Conservation (phyloP, 1,284 basidiomycete genomes). For the Austroboletus novae-zelandiae region DNA sequence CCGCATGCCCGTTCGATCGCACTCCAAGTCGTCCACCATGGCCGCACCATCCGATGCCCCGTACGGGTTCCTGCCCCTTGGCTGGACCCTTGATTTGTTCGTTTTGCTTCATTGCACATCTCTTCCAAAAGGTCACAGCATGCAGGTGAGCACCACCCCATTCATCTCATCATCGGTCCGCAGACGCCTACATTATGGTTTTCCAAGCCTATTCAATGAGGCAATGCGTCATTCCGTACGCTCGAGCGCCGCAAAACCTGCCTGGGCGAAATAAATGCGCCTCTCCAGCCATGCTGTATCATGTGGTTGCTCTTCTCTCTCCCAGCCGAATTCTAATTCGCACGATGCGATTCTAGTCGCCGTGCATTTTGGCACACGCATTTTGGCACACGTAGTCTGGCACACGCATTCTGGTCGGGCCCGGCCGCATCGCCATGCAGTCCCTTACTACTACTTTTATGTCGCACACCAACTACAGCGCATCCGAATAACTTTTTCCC, state of each 20-base stretch:
- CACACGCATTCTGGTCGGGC: slow-evolving; percentile 5
- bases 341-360: not conserved
- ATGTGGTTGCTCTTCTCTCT: not conserved
- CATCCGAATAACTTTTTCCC: slow-evolving; percentile 5
- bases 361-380: slow-evolving; percentile 3
- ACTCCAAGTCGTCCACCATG: not conserved
- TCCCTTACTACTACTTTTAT: slow-evolving; percentile 7
- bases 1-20: not conserved
- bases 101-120: not conserved
- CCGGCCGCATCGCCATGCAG: slow-evolving; percentile 7
- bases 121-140: not conserved
- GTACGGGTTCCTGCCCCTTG: not conserved
- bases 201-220: not conserved
- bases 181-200: not conserved
- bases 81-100: not conserved
- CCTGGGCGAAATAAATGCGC: not conserved
- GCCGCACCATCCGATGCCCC: not conserved
- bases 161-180: slow-evolving; percentile 1
- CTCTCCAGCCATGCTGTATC: slow-evolving; percentile 4
- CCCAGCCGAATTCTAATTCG: slow-evolving; percentile 1
- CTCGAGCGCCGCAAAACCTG: slow-evolving; percentile 18
- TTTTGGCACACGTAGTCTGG: no score
- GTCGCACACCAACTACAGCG: slow-evolving; percentile 1
- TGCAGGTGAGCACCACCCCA: not conserved
- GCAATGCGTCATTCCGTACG: slow-evolving; percentile 1